Evolutionary conservation across 2,329 filamentous ascomycete species (phyloP).

Genomic region (Didymella pomorum): DNA sequence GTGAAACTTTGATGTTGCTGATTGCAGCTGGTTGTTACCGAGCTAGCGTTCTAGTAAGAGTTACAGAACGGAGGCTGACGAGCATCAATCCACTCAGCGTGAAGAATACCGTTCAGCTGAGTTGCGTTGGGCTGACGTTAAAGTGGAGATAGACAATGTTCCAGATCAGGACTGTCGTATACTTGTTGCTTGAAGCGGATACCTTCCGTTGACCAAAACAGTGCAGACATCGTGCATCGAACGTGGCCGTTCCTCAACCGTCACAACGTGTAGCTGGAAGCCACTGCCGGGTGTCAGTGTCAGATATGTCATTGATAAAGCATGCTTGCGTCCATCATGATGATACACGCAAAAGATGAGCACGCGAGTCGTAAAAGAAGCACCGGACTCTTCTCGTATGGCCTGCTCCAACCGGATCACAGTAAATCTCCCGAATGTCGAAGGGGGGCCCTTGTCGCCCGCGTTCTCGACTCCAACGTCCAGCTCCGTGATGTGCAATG

Average conservation of each 20-base stretch:
- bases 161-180: conserved; percentile 24
- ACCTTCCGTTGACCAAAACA: conserved; percentile 26
- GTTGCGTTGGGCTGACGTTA: conserved; percentile 31
- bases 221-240: not conserved
- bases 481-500: conserved; percentile 21
- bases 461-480: conserved; percentile 21
- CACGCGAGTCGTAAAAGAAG: conserved; percentile 12
- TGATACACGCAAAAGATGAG: conserved; percentile 4
- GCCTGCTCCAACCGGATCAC: conserved; percentile 19
- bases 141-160: conserved; percentile 23
- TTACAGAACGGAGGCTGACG: conserved; percentile 18
- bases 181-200: conserved; percentile 19
- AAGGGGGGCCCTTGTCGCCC: conserved; percentile 20
- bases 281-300: conserved; percentile 21
- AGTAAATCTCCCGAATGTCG: conserved; percentile 19
- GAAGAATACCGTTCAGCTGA: conserved; percentile 26
- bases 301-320: conserved; percentile 21
- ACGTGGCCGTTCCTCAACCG: conserved; percentile 44
- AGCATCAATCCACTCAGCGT: conserved; percentile 11
- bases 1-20: conserved; percentile 16
- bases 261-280: conserved; percentile 14
- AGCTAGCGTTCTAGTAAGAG: conserved; percentile 13
- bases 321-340: conserved; percentile 4
- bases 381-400: conserved; percentile 18
- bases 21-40: conserved; percentile 16